Percentiles rank a stretch among this genome's conserved stretches.
Conservation (phyloP, 2,329 filamentous ascomycete species). For the Epichloe elymi region DNA sequence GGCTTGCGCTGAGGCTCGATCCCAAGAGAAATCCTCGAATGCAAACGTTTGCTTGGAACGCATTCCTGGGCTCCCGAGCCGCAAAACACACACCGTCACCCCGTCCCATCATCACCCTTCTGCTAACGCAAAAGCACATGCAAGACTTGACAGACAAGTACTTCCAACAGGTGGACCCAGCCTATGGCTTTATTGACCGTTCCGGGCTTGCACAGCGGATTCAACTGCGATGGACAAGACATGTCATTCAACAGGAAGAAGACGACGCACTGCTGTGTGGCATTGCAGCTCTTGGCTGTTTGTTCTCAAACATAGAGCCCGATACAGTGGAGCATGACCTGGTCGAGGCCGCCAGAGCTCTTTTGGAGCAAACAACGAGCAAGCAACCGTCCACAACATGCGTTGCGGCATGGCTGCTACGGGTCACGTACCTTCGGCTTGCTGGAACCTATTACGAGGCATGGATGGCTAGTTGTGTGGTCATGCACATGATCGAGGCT, state of each 20-base stretch:
- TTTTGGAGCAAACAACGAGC: neutral
- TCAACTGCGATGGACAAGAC: slow-evolving; percentile 20
- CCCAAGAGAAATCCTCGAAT: slow-evolving; percentile 37
- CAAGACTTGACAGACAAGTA: slow-evolving; percentile 30
- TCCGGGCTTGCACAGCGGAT: slow-evolving; percentile 19
- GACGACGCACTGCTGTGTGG: slow-evolving; percentile 37
- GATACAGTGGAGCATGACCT: slow-evolving; percentile 30
- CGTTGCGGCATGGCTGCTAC: slow-evolving; percentile 39
- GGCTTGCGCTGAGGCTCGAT: slow-evolving; percentile 38
- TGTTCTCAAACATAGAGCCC: slow-evolving; percentile 34
- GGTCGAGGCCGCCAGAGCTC: slow-evolving; percentile 17
- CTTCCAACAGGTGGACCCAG: slow-evolving; percentile 38
- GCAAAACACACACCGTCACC: slow-evolving; percentile 15
- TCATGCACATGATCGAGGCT: slow-evolving; percentile 46
- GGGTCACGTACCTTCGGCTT: slow-evolving; percentile 38
- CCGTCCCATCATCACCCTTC: neutral
- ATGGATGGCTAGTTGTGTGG: slow-evolving; percentile 43
- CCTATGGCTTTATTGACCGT: slow-evolving; percentile 36
- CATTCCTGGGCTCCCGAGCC: slow-evolving; percentile 21
- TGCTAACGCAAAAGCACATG: slow-evolving; percentile 19
- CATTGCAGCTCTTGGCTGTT: slow-evolving; percentile 38
- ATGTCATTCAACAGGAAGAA: slow-evolving; percentile 18
- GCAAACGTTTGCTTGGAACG: slow-evolving; percentile 45
- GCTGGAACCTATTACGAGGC: slow-evolving; percentile 38
- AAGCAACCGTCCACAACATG: slow-evolving; percentile 11